Evolutionary conservation across 1,284 basidiomycete species (phyloP).

Genomic region (Sporisorium reilianum): DNA sequence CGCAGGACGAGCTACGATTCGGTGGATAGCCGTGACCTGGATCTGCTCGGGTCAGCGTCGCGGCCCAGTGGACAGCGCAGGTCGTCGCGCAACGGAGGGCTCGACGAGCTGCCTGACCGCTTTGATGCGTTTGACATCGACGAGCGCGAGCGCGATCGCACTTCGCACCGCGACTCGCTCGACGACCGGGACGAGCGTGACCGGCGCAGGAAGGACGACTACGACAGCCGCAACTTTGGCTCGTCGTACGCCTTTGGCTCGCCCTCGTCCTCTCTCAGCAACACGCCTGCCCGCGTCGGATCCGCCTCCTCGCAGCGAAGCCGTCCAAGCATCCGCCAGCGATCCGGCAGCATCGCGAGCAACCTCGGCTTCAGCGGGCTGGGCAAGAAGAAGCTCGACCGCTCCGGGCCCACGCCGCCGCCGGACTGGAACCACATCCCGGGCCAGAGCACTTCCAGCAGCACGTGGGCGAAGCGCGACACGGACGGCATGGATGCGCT

Average conservation of each 20-base stretch:
- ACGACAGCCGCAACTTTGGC: constrained; percentile 25
- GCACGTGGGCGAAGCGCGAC: constrained; percentile 19
- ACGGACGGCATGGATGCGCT: constrained; percentile 53
- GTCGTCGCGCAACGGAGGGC: constrained; percentile 7
- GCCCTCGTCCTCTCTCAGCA: constrained; percentile 32
- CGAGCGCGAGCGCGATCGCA: constrained; percentile 14
- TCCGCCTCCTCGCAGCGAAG: constrained; percentile 33
- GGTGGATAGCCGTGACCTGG: constrained; percentile 42
- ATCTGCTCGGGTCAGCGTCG: neutral
- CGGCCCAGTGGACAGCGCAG: constrained; percentile 5
- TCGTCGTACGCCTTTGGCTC: constrained; percentile 44
- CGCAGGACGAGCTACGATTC: constrained; percentile 33
- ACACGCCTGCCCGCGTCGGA: constrained; percentile 34
- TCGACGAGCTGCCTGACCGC: constrained; percentile 33
- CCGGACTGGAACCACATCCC: constrained; percentile 46
- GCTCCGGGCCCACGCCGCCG: constrained; percentile 36
- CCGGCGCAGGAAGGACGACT: constrained; percentile 24
- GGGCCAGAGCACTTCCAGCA: constrained; percentile 30
- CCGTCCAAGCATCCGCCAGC: constrained; percentile 28
- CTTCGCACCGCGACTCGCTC: neutral
- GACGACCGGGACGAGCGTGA: constrained; percentile 24
- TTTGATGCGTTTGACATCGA: constrained; percentile 32
- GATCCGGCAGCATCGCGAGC: constrained; percentile 43
- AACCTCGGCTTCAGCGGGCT: constrained; percentile 40
- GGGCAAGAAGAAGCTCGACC: constrained; percentile 40